Percentiles rank a stretch among this genome's conserved stretches.
Conservation (phyloP, 1,284 basidiomycete genomes). For the Ustilago xerochloae region DNA sequence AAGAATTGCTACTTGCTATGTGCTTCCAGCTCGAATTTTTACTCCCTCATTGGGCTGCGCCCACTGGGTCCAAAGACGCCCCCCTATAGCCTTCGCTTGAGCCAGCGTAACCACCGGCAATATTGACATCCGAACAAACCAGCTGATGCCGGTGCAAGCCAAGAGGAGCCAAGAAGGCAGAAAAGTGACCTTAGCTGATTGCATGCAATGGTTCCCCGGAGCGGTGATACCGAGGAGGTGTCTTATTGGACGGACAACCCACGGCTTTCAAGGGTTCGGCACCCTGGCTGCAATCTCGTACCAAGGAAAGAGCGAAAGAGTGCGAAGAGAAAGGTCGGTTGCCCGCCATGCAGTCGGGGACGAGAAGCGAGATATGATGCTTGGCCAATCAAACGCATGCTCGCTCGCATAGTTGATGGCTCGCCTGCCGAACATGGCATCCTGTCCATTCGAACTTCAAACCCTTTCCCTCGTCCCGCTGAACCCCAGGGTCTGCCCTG, state of each 20-base stretch:
- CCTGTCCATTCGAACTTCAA: neutral
- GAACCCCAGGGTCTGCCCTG: slow-evolving; percentile 9
- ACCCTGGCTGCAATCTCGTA: too few species aligned
- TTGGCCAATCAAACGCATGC: slow-evolving; percentile 3
- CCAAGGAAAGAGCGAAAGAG: too few species aligned
- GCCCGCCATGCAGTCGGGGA: neutral
- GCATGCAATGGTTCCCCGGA: slow-evolving; percentile 1
- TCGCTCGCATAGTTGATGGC: slow-evolving; percentile 1
- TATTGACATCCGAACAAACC: neutral
- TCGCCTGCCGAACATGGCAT: neutral
- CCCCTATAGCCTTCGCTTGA: neutral
- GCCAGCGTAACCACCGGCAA: slow-evolving; percentile 1
- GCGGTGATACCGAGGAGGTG: neutral
- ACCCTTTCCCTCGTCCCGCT: neutral
- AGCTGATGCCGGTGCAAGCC: slow-evolving; percentile 7
- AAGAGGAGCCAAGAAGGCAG: too few species aligned
- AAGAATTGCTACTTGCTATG: too few species aligned
- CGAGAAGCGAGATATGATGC: neutral
- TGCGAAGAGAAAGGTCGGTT: slow-evolving; percentile 4
- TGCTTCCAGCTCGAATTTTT: too few species aligned
- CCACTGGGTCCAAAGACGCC: neutral
- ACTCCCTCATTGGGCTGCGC: too few species aligned
- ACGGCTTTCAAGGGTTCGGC: too few species aligned
- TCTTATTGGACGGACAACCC: neutral
- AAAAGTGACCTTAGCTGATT: neutral